Conservation (phyloP, 805 yeast species). For the Zygosaccharomyces kombuchaensis region DNA sequence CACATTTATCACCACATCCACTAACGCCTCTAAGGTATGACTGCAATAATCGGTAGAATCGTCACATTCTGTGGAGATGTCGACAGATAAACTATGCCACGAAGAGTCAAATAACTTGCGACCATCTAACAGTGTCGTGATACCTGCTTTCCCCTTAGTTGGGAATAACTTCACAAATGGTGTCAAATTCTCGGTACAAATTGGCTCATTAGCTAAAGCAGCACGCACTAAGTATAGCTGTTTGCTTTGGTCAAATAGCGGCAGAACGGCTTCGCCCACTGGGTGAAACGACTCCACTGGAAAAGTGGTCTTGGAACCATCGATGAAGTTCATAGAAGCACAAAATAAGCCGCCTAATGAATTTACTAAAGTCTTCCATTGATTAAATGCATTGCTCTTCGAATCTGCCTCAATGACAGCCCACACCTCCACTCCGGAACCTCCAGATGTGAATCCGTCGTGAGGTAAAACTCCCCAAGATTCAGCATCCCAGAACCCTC, state of each 20-base stretch:
- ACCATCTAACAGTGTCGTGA: constrained; percentile 81
- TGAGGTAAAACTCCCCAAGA: constrained; percentile 80
- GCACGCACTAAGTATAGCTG: constrained; percentile 64
- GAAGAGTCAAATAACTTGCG: constrained; percentile 84
- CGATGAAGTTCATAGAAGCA: constrained; percentile 88
- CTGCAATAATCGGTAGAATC: constrained; percentile 38
- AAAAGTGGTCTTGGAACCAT: constrained; percentile 68
- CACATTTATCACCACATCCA: constrained; percentile 70
- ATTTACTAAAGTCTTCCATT: constrained; percentile 72
- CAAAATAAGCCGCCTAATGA: constrained; percentile 88
- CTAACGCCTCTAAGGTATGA: constrained; percentile 56
- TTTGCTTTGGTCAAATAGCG: constrained; percentile 33
- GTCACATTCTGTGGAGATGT: constrained; percentile 56
- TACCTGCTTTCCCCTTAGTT: constrained; percentile 85
- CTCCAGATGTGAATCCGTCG: constrained; percentile 73
- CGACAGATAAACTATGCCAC: constrained; percentile 94
- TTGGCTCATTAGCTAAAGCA: constrained; percentile 89
- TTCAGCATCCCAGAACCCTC: constrained; percentile 93
- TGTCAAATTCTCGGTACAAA: constrained; percentile 94
- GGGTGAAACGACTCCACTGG: constrained; percentile 44
- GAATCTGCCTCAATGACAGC: constrained; percentile 68
- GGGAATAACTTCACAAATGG: constrained; percentile 89
- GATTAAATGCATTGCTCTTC: constrained; percentile 49
- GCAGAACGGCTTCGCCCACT: constrained; percentile 16
- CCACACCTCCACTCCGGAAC: constrained; percentile 94